phyloP scores from a whole-genome alignment of 2,329 filamentous ascomycete species.

The Aspergillus transmontanensis region DNA sequence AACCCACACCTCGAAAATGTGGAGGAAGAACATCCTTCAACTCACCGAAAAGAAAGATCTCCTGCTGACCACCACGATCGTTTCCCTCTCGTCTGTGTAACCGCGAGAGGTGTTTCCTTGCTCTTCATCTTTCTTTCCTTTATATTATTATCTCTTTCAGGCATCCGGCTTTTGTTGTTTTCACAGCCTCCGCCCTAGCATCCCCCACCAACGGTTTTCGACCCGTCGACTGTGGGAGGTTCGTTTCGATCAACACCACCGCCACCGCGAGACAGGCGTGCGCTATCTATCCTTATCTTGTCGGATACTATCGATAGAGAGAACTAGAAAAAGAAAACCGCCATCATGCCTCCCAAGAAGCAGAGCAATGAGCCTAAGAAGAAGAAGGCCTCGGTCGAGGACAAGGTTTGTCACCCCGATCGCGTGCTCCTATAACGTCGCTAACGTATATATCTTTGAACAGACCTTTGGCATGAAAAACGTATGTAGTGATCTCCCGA shows the following conservation, averaged over 20 bases:
- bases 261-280: conserved; percentile 1
- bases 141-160: neutral
- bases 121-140: neutral
- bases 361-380: conserved; percentile 49
- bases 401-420: conserved; percentile 60
- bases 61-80: neutral
- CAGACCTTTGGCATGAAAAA: conserved; percentile 99
- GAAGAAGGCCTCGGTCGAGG: conserved; percentile 66
- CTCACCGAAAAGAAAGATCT: conserved; percentile 4
- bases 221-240: conserved; percentile 9
- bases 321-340: conserved; percentile 20
- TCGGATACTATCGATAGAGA: conserved; percentile 15
- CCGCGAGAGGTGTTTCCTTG: neutral
- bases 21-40: conserved; percentile 28
- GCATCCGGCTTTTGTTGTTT: neutral
- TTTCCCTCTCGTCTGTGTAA: neutral
- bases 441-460: conserved; percentile 9
- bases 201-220: conserved; percentile 5
- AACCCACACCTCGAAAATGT: conserved; percentile 36
- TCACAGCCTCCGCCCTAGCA: conserved; percentile 1
- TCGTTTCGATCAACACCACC: neutral
- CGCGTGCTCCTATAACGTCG: neutral
- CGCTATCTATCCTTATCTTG: conserved; percentile 10
- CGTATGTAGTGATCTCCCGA: conserved; percentile 41
- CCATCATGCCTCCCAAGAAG: conserved; percentile 53